Conservation (phyloP, 2,329 filamentous ascomycete species). For the Myriosclerotinia scirpicola region DNA sequence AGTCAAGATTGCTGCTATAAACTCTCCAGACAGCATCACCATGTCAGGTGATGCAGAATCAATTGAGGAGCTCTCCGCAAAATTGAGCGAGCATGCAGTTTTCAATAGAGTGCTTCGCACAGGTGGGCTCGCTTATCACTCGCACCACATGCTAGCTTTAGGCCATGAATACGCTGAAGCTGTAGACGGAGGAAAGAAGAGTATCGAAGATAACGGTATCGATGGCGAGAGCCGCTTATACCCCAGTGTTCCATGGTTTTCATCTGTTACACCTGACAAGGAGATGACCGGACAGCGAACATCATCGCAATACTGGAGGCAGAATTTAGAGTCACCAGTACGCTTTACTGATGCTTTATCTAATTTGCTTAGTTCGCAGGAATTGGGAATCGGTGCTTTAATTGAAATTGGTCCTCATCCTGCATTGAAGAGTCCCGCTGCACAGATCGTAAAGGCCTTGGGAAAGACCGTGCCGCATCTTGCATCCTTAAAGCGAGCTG, state of each 20-base stretch:
- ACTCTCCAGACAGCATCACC: conserved; percentile 32
- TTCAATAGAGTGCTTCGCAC: conserved; percentile 22
- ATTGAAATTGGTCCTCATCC: conserved; percentile 28
- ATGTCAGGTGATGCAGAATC: conserved; percentile 27
- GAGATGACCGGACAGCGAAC: too few relatives aligned
- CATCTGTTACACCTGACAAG: too few relatives aligned
- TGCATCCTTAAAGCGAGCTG: conserved; percentile 17
- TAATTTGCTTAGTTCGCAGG: too few relatives aligned
- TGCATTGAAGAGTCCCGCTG: conserved; percentile 23
- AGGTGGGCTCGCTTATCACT: conserved; percentile 24
- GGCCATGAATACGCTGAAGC: conserved; percentile 17
- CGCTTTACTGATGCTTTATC: conserved; percentile 22
- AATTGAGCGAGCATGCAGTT: conserved; percentile 29
- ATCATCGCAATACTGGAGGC: conserved; percentile 25
- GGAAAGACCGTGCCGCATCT: conserved; percentile 41
- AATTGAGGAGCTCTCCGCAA: background rate
- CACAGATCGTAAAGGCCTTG: conserved; percentile 26
- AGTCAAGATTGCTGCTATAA: conserved; percentile 34
- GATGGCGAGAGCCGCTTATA: too few relatives aligned
- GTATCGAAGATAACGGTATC: too few relatives aligned
- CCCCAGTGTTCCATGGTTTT: too few relatives aligned
- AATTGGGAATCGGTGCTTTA: too few relatives aligned
- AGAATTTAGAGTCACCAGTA: conserved; percentile 26
- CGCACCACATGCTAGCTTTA: conserved; percentile 21
- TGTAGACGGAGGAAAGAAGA: conserved; percentile 1